Conservation (phyloP, 176 grass and related monocot species). For the Areca catechu region DNA sequence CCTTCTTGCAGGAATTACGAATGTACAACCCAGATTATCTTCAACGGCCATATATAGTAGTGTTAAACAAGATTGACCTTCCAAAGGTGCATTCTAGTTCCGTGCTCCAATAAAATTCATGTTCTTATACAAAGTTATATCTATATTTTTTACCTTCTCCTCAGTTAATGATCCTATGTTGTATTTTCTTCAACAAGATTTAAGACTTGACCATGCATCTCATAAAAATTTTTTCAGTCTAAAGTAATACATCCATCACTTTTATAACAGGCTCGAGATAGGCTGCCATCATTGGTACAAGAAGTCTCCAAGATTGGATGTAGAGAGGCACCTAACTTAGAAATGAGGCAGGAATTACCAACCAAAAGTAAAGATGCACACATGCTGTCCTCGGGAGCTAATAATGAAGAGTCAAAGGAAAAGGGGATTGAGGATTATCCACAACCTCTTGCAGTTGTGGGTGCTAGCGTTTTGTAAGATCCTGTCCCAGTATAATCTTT, state of each 20-base stretch:
- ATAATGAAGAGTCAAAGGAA: slow-evolving; percentile 38
- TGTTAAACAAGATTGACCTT: slow-evolving; percentile 97
- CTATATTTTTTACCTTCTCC: neutral
- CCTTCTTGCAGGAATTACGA: slow-evolving; percentile 70
- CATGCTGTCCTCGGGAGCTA: slow-evolving; percentile 7
- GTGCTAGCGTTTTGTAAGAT: slow-evolving; percentile 68
- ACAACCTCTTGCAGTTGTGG: slow-evolving; percentile 67
- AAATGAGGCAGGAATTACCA: slow-evolving; percentile 17
- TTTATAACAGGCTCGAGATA: slow-evolving; percentile 54
- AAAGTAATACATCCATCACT: neutral
- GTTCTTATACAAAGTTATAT: neutral
- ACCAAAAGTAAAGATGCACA: slow-evolving; percentile 10
- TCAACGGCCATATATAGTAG: slow-evolving; percentile 71
- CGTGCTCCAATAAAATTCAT: slow-evolving; percentile 6
- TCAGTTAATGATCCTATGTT: too few relatives aligned
- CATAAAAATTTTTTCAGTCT: too few relatives aligned
- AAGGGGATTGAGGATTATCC: slow-evolving; percentile 77
- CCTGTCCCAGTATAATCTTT: slow-evolving; percentile 1
- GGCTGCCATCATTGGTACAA: slow-evolving; percentile 46
- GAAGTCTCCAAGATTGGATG: slow-evolving; percentile 75
- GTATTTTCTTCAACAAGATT: too few relatives aligned
- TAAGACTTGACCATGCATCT: too few relatives aligned
- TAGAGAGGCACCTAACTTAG: slow-evolving; percentile 27
- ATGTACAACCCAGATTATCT: slow-evolving; percentile 98
- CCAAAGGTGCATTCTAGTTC: slow-evolving; percentile 43